Evolutionary conservation across 2,329 filamentous ascomycete species (phyloP).

Genomic region (Epichloe gansuensis): DNA sequence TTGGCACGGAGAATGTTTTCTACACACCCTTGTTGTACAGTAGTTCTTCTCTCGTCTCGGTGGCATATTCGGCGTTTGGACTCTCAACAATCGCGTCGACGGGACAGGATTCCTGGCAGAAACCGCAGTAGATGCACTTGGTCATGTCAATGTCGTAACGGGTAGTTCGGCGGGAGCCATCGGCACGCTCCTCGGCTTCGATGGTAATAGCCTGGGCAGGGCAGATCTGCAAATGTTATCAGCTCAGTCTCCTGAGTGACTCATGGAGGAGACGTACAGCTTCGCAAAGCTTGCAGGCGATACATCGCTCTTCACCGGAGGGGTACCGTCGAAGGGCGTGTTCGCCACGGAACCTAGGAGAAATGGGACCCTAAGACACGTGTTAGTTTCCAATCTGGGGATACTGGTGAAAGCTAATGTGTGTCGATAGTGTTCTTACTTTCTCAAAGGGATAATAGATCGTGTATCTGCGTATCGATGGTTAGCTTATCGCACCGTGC

Average conservation of each 20-base stretch:
- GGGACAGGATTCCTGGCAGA: conserved; percentile 97
- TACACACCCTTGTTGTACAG: conserved; percentile 77
- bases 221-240: conserved; percentile 50
- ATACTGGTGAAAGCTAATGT: background rate
- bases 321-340: conserved; percentile 94
- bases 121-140: conserved; percentile 99
- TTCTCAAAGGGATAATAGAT: conserved; percentile 99
- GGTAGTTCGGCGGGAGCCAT: conserved; percentile 88
- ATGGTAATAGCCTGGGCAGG: conserved; percentile 98
- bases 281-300: conserved; percentile 99
- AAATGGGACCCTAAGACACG: conserved; percentile 66
- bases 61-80: conserved; percentile 50
- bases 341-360: conserved; percentile 93
- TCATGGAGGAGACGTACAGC: conserved; percentile 37
- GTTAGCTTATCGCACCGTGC: background rate
- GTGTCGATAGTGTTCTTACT: conserved; percentile 25
- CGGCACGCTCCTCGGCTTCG: conserved; percentile 93
- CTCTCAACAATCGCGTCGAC: conserved; percentile 76
- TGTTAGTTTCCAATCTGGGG: conserved; percentile 10
- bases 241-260: background rate
- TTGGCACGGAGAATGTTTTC: background rate
- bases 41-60: conserved; percentile 73
- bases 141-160: conserved; percentile 99
- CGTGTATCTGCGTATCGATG: conserved; percentile 57
- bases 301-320: conserved; percentile 95